Evolutionary conservation across 2,329 filamentous ascomycete genomes (phyloP).

Genomic region (Paecilomyces niveus): DNA sequence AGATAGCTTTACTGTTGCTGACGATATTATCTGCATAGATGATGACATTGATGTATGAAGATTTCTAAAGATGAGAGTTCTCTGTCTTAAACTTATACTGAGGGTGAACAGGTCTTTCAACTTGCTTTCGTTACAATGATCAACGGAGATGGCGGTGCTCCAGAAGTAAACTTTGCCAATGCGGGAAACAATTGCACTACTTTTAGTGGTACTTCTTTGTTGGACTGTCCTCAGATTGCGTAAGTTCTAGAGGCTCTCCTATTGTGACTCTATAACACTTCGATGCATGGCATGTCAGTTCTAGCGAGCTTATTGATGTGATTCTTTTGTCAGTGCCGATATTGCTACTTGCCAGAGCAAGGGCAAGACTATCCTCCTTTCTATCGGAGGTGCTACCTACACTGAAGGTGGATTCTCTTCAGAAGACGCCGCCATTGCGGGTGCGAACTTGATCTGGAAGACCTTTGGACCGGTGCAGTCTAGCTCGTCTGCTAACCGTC

Average conservation of each 20-base stretch:
- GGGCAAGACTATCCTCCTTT: conserved; percentile 65
- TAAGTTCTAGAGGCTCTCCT: conserved; percentile 31
- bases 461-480: conserved; percentile 57
- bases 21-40: conserved; percentile 13
- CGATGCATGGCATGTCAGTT: conserved; percentile 6
- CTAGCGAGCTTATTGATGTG: conserved; percentile 4
- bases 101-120: conserved; percentile 48
- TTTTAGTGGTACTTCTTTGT: conserved; percentile 51
- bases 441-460: conserved; percentile 60
- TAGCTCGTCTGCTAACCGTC: conserved; percentile 47
- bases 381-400: conserved; percentile 64
- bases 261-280: neutral
- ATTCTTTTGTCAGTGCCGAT: conserved; percentile 27
- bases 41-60: conserved; percentile 17
- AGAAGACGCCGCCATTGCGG: conserved; percentile 44
- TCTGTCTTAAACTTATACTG: conserved; percentile 6
- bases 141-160: conserved; percentile 41
- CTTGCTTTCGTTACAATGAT: conserved; percentile 58
- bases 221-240: conserved; percentile 60
- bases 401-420: conserved; percentile 59
- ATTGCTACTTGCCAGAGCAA: conserved; percentile 55
- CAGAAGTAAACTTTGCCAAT: conserved; percentile 58
- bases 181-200: conserved; percentile 54
- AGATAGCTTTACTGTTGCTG: conserved; percentile 5
- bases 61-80: conserved; percentile 1